Evolutionary conservation across 1,139 yeast species (phyloP).

Genomic region (Kazachstania sp.): DNA sequence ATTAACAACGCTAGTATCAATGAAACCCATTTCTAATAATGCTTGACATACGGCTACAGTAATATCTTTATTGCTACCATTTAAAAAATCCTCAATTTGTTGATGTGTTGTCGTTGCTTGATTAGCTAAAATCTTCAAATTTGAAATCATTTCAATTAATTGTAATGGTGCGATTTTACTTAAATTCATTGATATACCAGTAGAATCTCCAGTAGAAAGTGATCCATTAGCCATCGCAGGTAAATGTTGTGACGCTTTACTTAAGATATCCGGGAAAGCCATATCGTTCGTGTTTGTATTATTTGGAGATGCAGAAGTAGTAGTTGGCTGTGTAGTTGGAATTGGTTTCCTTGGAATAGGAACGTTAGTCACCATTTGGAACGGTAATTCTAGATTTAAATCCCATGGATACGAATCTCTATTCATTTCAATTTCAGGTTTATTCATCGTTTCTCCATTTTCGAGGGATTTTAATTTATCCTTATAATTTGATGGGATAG

Average conservation of each 20-base stretch:
- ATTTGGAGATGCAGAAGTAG: no score
- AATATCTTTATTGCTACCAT: slow-evolving; percentile 49
- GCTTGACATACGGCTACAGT: slow-evolving; percentile 67
- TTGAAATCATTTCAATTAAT: slow-evolving; percentile 56
- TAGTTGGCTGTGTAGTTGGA: slow-evolving; percentile 10
- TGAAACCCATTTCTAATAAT: slow-evolving; percentile 64
- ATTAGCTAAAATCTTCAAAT: slow-evolving; percentile 46
- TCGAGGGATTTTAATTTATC: slow-evolving; percentile 9
- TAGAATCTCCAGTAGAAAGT: slow-evolving; percentile 39
- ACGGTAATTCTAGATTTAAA: slow-evolving; percentile 26
- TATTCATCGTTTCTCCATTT: background rate
- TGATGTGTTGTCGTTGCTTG: slow-evolving; percentile 44
- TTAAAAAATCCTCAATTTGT: slow-evolving; percentile 35
- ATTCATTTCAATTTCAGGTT: slow-evolving; percentile 18
- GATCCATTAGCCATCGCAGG: slow-evolving; percentile 42
- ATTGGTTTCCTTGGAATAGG: slow-evolving; percentile 28
- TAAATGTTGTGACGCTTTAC: slow-evolving; percentile 44
- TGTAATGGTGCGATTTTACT: slow-evolving; percentile 61
- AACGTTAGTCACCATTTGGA: slow-evolving; percentile 30
- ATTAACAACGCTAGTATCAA: slow-evolving; percentile 51
- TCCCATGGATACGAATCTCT: slow-evolving; percentile 30
- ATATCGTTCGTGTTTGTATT: slow-evolving; percentile 8
- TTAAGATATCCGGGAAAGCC: slow-evolving; percentile 38
- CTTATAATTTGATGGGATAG: slow-evolving; percentile 22
- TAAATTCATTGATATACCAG: slow-evolving; percentile 34